Evolutionary conservation across 441 rosid species (phyloP), one percentile per base, ranked within the genome.

Genomic region (Mallotus repandus): DNA sequence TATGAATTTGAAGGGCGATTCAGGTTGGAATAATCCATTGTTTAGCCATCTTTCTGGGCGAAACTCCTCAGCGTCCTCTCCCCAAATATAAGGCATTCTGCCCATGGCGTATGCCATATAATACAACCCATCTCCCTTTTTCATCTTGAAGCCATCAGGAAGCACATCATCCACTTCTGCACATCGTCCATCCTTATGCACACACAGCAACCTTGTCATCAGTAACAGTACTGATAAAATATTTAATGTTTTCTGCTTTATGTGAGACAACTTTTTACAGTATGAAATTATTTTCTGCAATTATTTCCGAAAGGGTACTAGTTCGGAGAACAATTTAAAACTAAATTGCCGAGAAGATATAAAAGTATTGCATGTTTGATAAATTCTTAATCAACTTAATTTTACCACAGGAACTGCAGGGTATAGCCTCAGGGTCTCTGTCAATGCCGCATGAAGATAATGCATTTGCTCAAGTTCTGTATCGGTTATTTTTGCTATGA

Each of bases 41-140:
- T 80, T 81, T 21, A 94, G 85, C 97, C 98, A 94, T 79, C 97
- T 87, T 82, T 91, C 96, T 0, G 97, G 97, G 35, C 76, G 80
- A 76, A 89, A 91, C 5, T 84, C 87, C 68, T 82, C 85, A 0
- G 94, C 94, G 58, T 94, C 91, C 13, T 89, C 88, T 41, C 97
- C 97, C 97, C 94, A 91, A 12, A 91, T 81, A 60, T 75, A 77
- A 64, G 80, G 67, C 96, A 91, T 92, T 79, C 97, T 87, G 4
- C 94, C 99, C 97, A 92, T 89, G 15, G 92, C 86, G 60, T 90
- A 94, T 4, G 92, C 84, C 81, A 81, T 38, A 71, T 90, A 90
- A 70, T 81, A 79, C 4, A 89, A 74, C 0, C 76, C 83, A 56
- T 94, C 95, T 5, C 94, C 95, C 71, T 88, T 89, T 67, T 74